Evolutionary conservation across 495 filamentous ascomycete species (phyloP), one percentile per base, ranked within the genome.

Genomic region (Tirmania nivea): DNA sequence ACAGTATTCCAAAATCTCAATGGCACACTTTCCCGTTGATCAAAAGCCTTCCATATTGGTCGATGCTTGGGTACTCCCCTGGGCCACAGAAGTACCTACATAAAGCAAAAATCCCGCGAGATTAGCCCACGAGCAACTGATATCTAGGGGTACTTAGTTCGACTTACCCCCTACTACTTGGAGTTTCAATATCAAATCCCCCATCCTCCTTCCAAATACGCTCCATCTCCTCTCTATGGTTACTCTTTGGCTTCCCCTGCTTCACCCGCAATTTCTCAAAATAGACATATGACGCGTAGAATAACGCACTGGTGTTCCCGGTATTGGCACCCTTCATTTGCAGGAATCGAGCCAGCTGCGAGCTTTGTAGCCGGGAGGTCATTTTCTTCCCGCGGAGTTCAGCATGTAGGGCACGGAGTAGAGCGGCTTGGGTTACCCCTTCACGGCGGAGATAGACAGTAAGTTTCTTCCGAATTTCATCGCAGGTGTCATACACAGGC

Each of bases 181-280:
- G 25, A 48, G 19, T 48, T 35, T 35, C 52, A 10, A 19, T 56
- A 45, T 56, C 34, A n/a, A 56, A 39, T 11, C 54, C 54, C 10
- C 54, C 54, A 4, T 49, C 6, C 10, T 35, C 5, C 0, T 51
- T 52, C 64, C 66, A 76, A 14, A 68, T 55, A 20, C 66, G 35
- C 65, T 79, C 76, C 76, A 78, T 78, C 11, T 69, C 69, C 62
- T 66, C 39, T 11, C 77, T 61, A 52, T 70, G 66, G 53, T 69
- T 68, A 8, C 57, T 69, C 68, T 77, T 80, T 34, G 70, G 67
- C 68, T 75, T 76, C 17, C 67, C 68, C 58, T 75, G 65, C 52
- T 68, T 67, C 39, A 78, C 63, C 34, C 75, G 62, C 53, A 77
- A 42, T 68, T 79, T 81, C 65, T 79, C 77, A 53, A 78, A 78